Percentiles rank a stretch among this genome's conserved stretches.
phyloP scores from a whole-genome alignment of 2,329 filamentous ascomycete species.

The Colletotrichum sp. region DNA sequence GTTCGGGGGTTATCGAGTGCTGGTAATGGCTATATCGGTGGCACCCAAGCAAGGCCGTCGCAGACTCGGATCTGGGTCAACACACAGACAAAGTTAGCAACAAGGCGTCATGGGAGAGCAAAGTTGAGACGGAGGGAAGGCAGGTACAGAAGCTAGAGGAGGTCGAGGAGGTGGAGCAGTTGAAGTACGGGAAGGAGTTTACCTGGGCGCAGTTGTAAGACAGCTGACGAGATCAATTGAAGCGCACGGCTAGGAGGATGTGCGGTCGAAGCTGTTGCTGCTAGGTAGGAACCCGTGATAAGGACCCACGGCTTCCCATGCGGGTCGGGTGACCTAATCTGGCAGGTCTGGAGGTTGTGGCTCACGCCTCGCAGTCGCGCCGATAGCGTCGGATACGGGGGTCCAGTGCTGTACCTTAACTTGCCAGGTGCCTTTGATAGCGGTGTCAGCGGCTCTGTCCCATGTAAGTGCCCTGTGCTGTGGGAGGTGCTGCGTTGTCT shows the following conservation, averaged over 20 bases:
- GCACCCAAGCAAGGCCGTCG: constrained; percentile 12
- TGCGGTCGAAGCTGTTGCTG: constrained; percentile 18
- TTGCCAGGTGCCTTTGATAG: background rate
- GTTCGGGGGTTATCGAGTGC: background rate
- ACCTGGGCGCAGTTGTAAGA: constrained; percentile 14
- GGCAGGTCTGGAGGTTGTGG: constrained; percentile 21
- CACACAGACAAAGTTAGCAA: constrained; percentile 18
- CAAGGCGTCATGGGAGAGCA: background rate
- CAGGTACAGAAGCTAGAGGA: background rate
- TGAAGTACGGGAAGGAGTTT: constrained; percentile 6
- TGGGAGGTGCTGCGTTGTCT: background rate
- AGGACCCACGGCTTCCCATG: constrained; percentile 8
- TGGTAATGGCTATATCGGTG: background rate
- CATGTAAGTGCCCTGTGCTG: background rate
- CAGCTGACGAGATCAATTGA: constrained; percentile 23
- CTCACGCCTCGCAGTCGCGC: background rate
- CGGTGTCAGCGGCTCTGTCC: background rate
- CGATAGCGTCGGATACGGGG: constrained; percentile 6
- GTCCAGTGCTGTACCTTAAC: background rate
- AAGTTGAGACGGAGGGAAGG: background rate
- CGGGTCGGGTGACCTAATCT: constrained; percentile 23
- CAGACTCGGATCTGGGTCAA: constrained; percentile 14
- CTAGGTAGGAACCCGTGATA: constrained; percentile 21
- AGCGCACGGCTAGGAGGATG: constrained; percentile 11
- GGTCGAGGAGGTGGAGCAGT: background rate